Percentiles rank a stretch among this genome's conserved stretches.
Conservation (phyloP, 768 basidiomycete species). For the Kwoniella bestiolae region DNA sequence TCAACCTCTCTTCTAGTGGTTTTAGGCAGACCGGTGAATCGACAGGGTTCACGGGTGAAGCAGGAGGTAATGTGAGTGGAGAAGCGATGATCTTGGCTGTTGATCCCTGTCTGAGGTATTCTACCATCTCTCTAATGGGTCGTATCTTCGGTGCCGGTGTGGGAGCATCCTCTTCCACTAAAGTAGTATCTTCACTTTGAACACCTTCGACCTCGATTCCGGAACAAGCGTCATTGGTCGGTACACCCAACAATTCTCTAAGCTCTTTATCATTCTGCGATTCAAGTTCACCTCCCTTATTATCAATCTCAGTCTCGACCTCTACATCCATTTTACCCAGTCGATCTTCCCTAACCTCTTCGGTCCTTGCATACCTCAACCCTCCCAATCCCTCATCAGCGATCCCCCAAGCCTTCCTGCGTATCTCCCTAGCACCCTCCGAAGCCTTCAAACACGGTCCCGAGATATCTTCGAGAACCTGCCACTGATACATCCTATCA, state of each 20-base stretch:
- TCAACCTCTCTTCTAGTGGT: constrained; percentile 34
- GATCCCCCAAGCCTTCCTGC: constrained; percentile 41
- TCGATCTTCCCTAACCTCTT: constrained; percentile 4
- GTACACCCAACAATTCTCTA: constrained; percentile 18
- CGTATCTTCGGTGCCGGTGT: background rate
- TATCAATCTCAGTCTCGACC: constrained; percentile 1
- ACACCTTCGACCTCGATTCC: background rate
- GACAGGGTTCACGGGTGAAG: background rate
- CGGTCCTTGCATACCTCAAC: constrained; percentile 28
- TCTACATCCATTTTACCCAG: no score
- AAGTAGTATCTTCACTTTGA: constrained; percentile 17
- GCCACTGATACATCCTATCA: constrained; percentile 43
- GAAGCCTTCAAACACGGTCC: constrained; percentile 31
- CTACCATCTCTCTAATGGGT: constrained; percentile 32
- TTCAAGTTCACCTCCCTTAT: background rate
- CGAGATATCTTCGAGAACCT: constrained; percentile 51
- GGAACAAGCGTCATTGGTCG: background rate
- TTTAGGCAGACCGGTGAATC: constrained; percentile 24
- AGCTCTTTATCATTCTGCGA: constrained; percentile 21
- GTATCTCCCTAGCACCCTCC: constrained; percentile 29
- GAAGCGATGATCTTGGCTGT: constrained; percentile 32
- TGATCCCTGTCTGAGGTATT: constrained; percentile 44
- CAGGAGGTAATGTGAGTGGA: constrained; percentile 18
- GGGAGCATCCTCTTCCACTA: constrained; percentile 22
- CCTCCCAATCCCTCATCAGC: constrained; percentile 44